phyloP scores from a whole-genome alignment of 371 early-diverging fungal species.

The Mortierella sp. region DNA sequence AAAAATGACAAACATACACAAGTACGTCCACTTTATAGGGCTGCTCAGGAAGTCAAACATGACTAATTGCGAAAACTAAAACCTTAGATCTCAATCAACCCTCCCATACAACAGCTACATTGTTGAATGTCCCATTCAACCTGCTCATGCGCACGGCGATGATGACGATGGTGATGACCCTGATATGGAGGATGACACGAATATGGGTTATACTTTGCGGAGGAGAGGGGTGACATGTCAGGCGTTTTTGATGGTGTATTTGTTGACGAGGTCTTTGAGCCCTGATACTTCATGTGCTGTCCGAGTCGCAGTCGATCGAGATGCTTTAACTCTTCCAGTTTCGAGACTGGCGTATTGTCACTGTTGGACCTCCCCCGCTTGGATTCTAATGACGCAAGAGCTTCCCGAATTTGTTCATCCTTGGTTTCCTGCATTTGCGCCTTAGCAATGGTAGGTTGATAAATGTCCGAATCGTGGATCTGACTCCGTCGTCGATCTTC shows the following conservation, averaged over 20 bases:
- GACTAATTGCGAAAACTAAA: background rate
- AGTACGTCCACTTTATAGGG: too few relatives aligned
- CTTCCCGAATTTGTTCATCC: constrained; percentile 1
- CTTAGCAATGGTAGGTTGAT: too few relatives aligned
- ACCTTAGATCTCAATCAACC: constrained; percentile 25
- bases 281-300: background rate
- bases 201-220: background rate
- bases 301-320: constrained; percentile 8
- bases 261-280: background rate
- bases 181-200: background rate
- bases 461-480: too few relatives aligned
- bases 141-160: background rate
- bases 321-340: constrained; percentile 11
- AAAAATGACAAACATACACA: too few relatives aligned
- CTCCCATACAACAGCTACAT: constrained; percentile 45
- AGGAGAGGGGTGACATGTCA: background rate
- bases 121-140: constrained; percentile 27
- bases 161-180: background rate
- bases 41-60: too few relatives aligned
- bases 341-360: background rate
- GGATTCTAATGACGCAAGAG: constrained; percentile 22
- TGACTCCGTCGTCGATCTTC: too few relatives aligned
- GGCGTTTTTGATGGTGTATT: background rate
- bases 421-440: background rate
- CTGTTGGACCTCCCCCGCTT: constrained; percentile 10